Evolutionary conservation across 225 moss, liverwort and hornwort species (phyloP), one percentile per base, ranked within the genome.

Genomic region (Physcomitrium patens): DNA sequence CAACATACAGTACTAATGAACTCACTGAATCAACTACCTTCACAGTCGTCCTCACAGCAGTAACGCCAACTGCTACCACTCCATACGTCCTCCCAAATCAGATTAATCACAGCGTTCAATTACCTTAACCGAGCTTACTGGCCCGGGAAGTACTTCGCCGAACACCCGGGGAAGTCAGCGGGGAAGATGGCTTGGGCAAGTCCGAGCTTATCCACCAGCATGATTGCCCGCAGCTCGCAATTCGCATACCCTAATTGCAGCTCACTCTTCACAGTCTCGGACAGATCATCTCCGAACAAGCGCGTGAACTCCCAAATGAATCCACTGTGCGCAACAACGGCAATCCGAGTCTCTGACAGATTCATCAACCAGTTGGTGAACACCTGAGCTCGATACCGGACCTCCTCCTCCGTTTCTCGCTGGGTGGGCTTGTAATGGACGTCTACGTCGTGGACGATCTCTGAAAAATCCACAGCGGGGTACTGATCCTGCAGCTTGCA

Each of bases 321-420:
- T 23, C 89, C 88, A 47, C 93, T 93, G 24, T 93, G 93, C 10
- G 91, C 76, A 44, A 95, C 89, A 49, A 93, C 84, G 0, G 90
- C 93, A 9, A 95, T 93, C 18, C 85, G 83, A 31, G 79, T 84
- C 82, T 95, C 91, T 26, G 80, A 63, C 9, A 84, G 86, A 26
- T 91, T 88, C 68, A 88, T 41, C 55, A 95, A 55, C 95, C 95
- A 93, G 10, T 80, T 81, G 4, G 86, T 83, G 9, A 96, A 87
- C n/a, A 77, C 79, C 16, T 59, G 51, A 0, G 85, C 86, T 7
- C 93, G 74, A 24, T 79, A 82, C 20, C 58, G 70, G 1, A 96
- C 72, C 8, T 93, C 84, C 5, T 88, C 76, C 0, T 73, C 11
- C 0, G 31, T 67, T 70, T 96, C 96, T 16, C 92, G 70, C 46